Evolutionary conservation across 2,329 filamentous ascomycete genomes (phyloP).

Genomic region (Fusarium liriodendri): DNA sequence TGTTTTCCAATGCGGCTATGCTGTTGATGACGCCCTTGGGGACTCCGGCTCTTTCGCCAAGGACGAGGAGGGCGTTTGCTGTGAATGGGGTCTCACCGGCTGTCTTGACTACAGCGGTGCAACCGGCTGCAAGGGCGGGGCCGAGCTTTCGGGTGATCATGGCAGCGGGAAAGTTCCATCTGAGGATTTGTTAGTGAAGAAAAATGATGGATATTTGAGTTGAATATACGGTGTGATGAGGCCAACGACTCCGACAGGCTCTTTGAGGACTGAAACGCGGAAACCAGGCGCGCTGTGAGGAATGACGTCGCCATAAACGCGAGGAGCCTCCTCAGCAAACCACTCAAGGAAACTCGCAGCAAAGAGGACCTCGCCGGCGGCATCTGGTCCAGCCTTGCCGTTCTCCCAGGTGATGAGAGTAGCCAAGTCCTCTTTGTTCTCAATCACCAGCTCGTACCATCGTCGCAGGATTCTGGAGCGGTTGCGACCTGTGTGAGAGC

Average conservation of each 20-base stretch:
- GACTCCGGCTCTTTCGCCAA: constrained; percentile 76
- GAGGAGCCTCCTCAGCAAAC: constrained; percentile 69
- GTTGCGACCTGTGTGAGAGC: constrained; percentile 66
- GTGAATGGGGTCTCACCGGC: constrained; percentile 79
- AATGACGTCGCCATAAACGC: constrained; percentile 69
- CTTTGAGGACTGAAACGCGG: neutral
- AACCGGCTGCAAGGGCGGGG: constrained; percentile 75
- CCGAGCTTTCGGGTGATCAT: constrained; percentile 58
- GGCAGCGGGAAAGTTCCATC: constrained; percentile 68
- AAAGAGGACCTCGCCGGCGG: constrained; percentile 65
- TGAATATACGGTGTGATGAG: neutral
- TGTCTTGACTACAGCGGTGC: constrained; percentile 78
- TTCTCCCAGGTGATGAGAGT: constrained; percentile 76
- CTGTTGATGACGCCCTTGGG: constrained; percentile 67
- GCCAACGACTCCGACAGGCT: neutral
- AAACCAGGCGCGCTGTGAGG: constrained; percentile 57
- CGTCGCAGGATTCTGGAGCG: constrained; percentile 67
- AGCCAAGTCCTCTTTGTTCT: constrained; percentile 72
- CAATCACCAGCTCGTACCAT: constrained; percentile 72
- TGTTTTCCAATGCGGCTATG: constrained; percentile 74
- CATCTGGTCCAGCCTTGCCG: constrained; percentile 71
- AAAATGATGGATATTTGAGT: neutral
- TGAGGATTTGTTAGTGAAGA: constrained; percentile 15
- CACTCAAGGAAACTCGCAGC: constrained; percentile 68
- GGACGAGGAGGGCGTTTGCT: constrained; percentile 73